Evolutionary conservation across 257 asterid genomes (phyloP), one percentile per base, ranked within the genome.

Genomic region (Solanum raphanifolium): DNA sequence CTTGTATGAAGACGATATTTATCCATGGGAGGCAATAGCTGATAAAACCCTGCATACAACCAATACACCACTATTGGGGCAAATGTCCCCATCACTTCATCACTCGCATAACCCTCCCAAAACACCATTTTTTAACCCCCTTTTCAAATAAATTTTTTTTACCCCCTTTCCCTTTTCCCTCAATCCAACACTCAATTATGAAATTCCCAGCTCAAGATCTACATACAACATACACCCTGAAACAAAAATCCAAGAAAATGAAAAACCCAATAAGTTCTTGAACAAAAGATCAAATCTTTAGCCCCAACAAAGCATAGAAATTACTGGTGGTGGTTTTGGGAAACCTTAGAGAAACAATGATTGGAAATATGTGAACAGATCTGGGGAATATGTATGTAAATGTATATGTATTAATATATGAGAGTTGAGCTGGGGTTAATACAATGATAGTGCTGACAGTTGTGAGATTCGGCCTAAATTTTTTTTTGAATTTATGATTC

Each of bases 61-160:
- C 98, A 95, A 88, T 95, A 95, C 89, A 95, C 95, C 72, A 94
- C 90, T 78, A 95, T 90, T 3, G 98, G 98, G 69, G 98, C 97
- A 92, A 94, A 95, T n/a, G 98, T 95, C 83, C 98, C 98, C 98
- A 94, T 94, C 34, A 92, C 87, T 92, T 95, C 98, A 88, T 95
- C 98, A 88, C 98, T 95, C 81, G 87, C 92, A 89, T 94, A 93
- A 87, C 94, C 95, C 87, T 95, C 98, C 98, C 98, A 94, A 55
- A 95, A 93, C 90, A 95, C 98, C 98, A 95, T 95, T 86, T 58
- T 12, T 18, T 39, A 4, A n/a, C 21, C 68, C 71, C 27, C 32
- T 35, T 32, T 29, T 39, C 39, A 15, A 62, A 84, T 71, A 31
- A 31, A n/a, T n/a, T n/a, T n/a, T n/a, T n/a, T n/a, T n/a, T 23